Percentiles rank a stretch among this genome's conserved stretches.
Conservation (phyloP, 345 rosid species). For the Linum trigynum region DNA sequence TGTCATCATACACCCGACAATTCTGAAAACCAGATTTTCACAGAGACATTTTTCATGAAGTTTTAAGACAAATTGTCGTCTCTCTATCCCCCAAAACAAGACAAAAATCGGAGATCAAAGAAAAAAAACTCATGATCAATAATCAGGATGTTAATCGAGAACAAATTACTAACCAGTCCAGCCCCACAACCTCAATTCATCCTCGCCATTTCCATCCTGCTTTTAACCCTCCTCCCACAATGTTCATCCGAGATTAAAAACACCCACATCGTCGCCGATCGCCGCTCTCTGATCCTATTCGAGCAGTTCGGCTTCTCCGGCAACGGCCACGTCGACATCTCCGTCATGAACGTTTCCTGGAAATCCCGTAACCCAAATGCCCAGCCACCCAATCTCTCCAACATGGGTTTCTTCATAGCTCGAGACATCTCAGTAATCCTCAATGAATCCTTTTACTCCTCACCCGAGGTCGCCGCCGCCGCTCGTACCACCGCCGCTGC, state of each 20-base stretch:
- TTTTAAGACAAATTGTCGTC: too few species aligned
- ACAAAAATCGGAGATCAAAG: too few species aligned
- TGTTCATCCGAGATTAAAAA: slow-evolving; percentile 32
- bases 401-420: slow-evolving; percentile 36
- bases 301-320: slow-evolving; percentile 38
- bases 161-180: neutral
- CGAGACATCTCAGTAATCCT: slow-evolving; percentile 18
- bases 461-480: neutral
- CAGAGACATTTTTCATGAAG: too few species aligned
- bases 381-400: slow-evolving; percentile 21
- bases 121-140: too few species aligned
- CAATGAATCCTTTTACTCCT: slow-evolving; percentile 14
- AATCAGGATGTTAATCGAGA: neutral
- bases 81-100: too few species aligned
- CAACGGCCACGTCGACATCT: slow-evolving; percentile 26
- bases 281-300: slow-evolving; percentile 32
- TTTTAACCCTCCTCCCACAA: slow-evolving; percentile 27
- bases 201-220: neutral
- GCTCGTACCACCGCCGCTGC: neutral
- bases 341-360: slow-evolving; percentile 25
- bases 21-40: too few species aligned
- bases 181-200: neutral
- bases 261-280: slow-evolving; percentile 29
- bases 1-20: too few species aligned
- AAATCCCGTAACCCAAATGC: slow-evolving; percentile 11